Evolutionary conservation across 106 monocot genomes (phyloP).

Genomic region (Hemerocallis citrina): DNA sequence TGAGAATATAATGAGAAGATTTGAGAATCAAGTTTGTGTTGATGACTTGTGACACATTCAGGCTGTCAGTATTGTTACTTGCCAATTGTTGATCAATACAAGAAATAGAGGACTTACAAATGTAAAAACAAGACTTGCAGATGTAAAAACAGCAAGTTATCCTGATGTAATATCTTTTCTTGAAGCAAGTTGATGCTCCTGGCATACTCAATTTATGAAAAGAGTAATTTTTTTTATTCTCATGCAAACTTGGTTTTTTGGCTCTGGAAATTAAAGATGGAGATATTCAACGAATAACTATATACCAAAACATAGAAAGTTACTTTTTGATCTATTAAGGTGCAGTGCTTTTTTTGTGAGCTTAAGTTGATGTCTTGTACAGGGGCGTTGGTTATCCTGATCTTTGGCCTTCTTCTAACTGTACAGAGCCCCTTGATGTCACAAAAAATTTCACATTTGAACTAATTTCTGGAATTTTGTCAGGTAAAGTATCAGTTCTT

Average conservation of each 20-base stretch:
- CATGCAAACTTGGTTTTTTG: background rate
- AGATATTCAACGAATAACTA: no score
- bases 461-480: conserved; percentile 83
- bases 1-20: background rate
- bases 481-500: conserved; percentile 33
- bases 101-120: background rate
- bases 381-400: conserved; percentile 93
- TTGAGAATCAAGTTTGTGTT: background rate
- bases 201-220: background rate
- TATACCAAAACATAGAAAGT: no score
- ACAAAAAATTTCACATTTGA: conserved; percentile 89
- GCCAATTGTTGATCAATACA: background rate
- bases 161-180: background rate
- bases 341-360: background rate
- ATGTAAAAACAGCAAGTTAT: background rate
- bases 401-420: conserved; percentile 88
- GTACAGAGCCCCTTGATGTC: conserved; percentile 93
- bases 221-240: background rate
- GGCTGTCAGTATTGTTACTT: background rate
- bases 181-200: background rate
- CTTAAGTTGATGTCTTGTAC: background rate
- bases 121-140: background rate
- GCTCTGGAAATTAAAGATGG: no score
- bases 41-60: background rate
- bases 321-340: background rate